Evolutionary conservation across 2,329 filamentous ascomycete genomes (phyloP).

Genomic region (Trichoderma harzianum): DNA sequence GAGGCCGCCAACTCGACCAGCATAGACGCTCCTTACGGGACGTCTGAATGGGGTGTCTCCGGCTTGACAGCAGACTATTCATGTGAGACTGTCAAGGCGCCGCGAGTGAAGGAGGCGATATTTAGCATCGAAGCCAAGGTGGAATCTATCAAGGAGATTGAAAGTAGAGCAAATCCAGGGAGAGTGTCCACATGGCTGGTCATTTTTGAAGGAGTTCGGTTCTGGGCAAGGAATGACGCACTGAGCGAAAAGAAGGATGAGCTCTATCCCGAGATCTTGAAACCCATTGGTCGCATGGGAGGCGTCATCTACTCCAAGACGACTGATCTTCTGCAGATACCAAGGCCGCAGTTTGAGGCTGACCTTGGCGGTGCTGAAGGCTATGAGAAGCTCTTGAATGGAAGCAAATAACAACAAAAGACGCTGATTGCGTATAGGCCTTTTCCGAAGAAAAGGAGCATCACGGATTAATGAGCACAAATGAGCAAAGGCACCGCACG

Average conservation of each 20-base stretch:
- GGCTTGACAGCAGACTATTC: conserved; percentile 69
- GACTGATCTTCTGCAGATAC: conserved; percentile 69
- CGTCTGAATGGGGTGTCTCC: conserved; percentile 74
- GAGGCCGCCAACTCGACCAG: conserved; percentile 83
- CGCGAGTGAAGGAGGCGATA: conserved; percentile 76
- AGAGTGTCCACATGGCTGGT: conserved; percentile 72
- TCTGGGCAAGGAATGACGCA: conserved; percentile 88
- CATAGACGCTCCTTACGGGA: conserved; percentile 73
- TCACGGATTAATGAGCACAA: background rate
- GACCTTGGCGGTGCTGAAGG: conserved; percentile 53
- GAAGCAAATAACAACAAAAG: conserved; percentile 22
- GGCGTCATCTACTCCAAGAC: conserved; percentile 80
- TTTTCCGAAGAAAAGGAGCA: background rate
- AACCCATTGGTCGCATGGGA: conserved; percentile 73
- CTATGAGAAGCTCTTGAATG: conserved; percentile 53
- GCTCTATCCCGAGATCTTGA: conserved; percentile 70
- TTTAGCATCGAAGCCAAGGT: conserved; percentile 80
- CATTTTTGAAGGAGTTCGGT: conserved; percentile 77
- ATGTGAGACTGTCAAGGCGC: conserved; percentile 62
- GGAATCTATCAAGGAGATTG: conserved; percentile 72
- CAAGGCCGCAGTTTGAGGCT: conserved; percentile 55
- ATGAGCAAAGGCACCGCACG: background rate
- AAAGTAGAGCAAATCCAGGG: conserved; percentile 65
- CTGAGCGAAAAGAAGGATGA: conserved; percentile 72
- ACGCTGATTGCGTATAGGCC: background rate